Base-by-base conservation (phyloP, 2,329 filamentous ascomycete species). In the Atkinsonella hypoxylon region DNA sequence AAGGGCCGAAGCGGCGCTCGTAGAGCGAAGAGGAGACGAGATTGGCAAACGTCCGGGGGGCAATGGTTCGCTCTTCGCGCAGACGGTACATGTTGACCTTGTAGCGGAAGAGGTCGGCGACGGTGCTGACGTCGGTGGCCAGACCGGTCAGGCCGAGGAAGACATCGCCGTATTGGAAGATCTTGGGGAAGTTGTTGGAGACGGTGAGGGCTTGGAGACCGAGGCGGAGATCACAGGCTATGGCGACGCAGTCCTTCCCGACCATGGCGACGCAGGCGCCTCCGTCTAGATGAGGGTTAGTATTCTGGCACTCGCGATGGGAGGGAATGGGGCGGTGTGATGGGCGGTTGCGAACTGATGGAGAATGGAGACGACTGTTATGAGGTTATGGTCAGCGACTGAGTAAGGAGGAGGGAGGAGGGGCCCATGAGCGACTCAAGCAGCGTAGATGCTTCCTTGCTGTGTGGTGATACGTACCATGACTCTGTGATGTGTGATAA, bases 1-100 rank as follows among this genome's bases (percentile, higher is more conserved):
- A 98, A 15, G 93, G 91, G 41, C 93, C 93, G 70, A 98, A 98
- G 61, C 93, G 83, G 64, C 81, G 82, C 82, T 98, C 93, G 74
- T 98, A 98, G 64, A 98, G 79, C 59, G 82, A 87, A 59, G 81
- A 88, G 63, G 82, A 87, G 62, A 98, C 90, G 59, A 98, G 82
- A 76, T 98, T 96, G 69, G 93, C 90, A 73, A 98, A 89, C 53
- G 93, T 98, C 68, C 87, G 81, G 44, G 93, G 93, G 51, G 87
- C 85, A 71, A 98, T 97, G 76, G 89, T 80, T 66, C 93, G 89
- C 78, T 98, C 93, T 78, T 98, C 93, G 64, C 93, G 88, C 64
- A 98, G 82, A 58, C 93, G 87, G 81, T 98, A 98, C 87, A 98
- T 94, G 81, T 98, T 98, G 70, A 95, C 89, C 79, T 98, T 98